Evolutionary conservation across 2,329 filamentous ascomycete species (phyloP), one percentile per base, ranked within the genome.

Genomic region (Tolypocladium album): DNA sequence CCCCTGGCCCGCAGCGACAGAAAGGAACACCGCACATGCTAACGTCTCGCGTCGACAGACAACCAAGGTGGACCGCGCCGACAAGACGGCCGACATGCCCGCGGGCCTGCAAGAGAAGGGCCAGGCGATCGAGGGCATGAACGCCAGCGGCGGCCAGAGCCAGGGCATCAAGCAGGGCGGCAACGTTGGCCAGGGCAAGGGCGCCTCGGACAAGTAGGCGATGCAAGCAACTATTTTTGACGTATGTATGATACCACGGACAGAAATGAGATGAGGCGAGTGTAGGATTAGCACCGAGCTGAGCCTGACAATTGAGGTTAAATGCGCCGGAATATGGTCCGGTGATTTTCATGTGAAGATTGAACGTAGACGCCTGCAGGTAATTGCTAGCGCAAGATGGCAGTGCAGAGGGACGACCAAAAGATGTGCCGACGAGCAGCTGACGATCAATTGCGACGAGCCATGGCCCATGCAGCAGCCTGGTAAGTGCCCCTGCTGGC

Each of bases 1-100:
- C 11, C 17, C 15, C 42, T 22, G 8, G 13, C 0, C n/a, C 27
- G 27, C 39, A n/a, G 5, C 45, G n/a, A 43, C 11, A 36, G 17
- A 15, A 43, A n/a, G 7, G n/a, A n/a, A n/a, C 4, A 20, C 24
- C 22, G 24, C 36, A 31, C 11, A 13, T 52, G 27, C 39, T 61
- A 34, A 59, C 17, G 39, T 40, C 36, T 4, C 15, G 27, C 47
- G n/a, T 61, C 61, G 56, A 53, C 43, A 74, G 70, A 67, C 65
- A 20, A 61, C 66, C 59, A 73, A 75, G 36, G 78, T 81, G 39
- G 65, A 68, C 58, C 76, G 78, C 59, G 78, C 79, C 17, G 74
- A 80, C 69, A 82, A 82, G 73, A 76, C 77, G 1, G 79, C 79
- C 1, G 72, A 74, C 1, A 64, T 80, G 55, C 80, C 80, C 11